Percentiles rank a stretch among this genome's conserved stretches.
Evolutionary conservation across 106 monocot genomes (phyloP).

Genomic region (Dioscorea dumetorum): DNA sequence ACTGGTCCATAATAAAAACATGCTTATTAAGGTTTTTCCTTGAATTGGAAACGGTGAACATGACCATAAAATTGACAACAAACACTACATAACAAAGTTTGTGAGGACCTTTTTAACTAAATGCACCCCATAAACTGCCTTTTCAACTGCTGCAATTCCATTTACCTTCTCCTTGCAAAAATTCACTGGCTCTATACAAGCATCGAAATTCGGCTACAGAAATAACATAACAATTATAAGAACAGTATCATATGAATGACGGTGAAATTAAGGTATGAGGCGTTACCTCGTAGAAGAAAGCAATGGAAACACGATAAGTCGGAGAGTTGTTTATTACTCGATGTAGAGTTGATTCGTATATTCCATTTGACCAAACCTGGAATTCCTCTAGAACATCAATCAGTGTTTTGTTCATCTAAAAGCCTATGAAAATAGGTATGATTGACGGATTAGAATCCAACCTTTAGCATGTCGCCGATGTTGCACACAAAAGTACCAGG

Average conservation of each 20-base stretch:
- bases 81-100: constrained; percentile 37
- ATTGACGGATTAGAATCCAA: constrained; percentile 6
- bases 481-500: constrained; percentile 95
- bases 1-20: too few species aligned
- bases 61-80: too few species aligned
- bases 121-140: constrained; percentile 69
- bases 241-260: neutral
- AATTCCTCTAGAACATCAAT: neutral
- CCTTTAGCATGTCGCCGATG: constrained; percentile 98
- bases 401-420: neutral
- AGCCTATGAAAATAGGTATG: neutral
- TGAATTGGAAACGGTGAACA: too few species aligned
- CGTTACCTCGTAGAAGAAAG: constrained; percentile 80
- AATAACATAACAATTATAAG: neutral
- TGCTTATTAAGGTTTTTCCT: too few species aligned
- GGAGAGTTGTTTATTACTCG: constrained; percentile 72
- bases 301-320: constrained; percentile 74
- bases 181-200: constrained; percentile 37
- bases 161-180: constrained; percentile 41
- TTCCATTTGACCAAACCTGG: constrained; percentile 75
- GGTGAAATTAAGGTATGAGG: neutral
- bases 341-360: constrained; percentile 81
- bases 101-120: constrained; percentile 51
- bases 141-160: constrained; percentile 31
- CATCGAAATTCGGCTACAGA: constrained; percentile 58